Conservation (phyloP, 2,329 filamentous ascomycete genomes). For the Fusarium sp. region DNA sequence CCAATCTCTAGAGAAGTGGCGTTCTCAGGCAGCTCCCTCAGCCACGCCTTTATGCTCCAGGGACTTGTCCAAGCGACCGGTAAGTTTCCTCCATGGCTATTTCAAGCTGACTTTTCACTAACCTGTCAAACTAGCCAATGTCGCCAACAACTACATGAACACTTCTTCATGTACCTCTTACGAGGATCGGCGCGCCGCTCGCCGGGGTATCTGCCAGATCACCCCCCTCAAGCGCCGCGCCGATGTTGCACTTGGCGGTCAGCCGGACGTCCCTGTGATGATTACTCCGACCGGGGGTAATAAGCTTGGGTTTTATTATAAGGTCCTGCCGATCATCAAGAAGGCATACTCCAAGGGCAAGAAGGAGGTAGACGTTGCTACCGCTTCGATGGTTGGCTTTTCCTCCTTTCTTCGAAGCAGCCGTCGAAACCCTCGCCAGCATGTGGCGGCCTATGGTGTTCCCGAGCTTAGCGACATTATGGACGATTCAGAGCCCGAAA, state of each 20-base stretch:
- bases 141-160: conserved; percentile 40
- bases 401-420: conserved; percentile 34
- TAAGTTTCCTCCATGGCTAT: conserved; percentile 19
- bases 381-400: conserved; percentile 45
- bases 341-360: conserved; percentile 37
- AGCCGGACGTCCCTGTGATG: conserved; percentile 6
- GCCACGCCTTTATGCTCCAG: conserved; percentile 17
- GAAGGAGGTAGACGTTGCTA: conserved; percentile 40
- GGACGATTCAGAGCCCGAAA: conserved; percentile 47
- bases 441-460: conserved; percentile 38
- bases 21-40: conserved; percentile 3
- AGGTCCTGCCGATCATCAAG: conserved; percentile 43
- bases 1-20: background rate
- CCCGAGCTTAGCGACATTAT: conserved; percentile 45
- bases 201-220: conserved; percentile 22
- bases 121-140: conserved; percentile 41
- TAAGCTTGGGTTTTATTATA: conserved; percentile 41
- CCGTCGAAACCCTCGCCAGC: conserved; percentile 39
- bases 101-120: conserved; percentile 4
- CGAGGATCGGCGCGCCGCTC: conserved; percentile 19
- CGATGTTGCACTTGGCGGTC: background rate
- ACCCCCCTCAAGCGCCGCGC: conserved; percentile 48
- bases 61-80: conserved; percentile 47
- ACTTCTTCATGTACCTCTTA: conserved; percentile 22
- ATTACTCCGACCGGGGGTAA: conserved; percentile 42